A percentile compares a stretch with the other conserved stretches of the same genome.
Conservation (phyloP, 306 rosid species). For the Abrus precatorius region DNA sequence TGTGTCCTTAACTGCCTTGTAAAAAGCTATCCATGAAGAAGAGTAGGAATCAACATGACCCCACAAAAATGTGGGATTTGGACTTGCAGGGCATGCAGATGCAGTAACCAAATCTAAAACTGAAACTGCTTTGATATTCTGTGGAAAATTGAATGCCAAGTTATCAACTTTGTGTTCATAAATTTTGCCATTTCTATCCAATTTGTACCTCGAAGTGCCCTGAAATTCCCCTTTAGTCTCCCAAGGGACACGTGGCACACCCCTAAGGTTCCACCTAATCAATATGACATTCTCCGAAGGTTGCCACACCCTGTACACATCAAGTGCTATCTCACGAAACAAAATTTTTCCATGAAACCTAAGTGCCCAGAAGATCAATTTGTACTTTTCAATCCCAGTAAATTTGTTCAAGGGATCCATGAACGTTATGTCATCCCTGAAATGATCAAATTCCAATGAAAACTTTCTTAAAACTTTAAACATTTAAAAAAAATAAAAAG, state of each 20-base stretch:
- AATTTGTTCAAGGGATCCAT: slow-evolving; percentile 87
- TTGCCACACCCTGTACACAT: slow-evolving; percentile 89
- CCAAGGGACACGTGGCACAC: slow-evolving; percentile 96
- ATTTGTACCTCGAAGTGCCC: slow-evolving; percentile 88
- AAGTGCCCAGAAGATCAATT: slow-evolving; percentile 93
- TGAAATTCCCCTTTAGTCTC: slow-evolving; percentile 90
- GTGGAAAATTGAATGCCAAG: slow-evolving; percentile 91
- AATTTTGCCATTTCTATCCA: slow-evolving; percentile 87
- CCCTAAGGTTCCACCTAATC: slow-evolving; percentile 91
- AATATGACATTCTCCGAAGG: slow-evolving; percentile 89
- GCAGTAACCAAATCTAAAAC: slow-evolving; percentile 89
- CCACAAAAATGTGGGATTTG: slow-evolving; percentile 89
- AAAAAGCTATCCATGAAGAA: slow-evolving; percentile 85
- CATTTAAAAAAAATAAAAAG: not conserved
- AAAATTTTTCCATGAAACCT: slow-evolving; percentile 85
- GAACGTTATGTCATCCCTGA: slow-evolving; percentile 92
- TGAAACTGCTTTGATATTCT: slow-evolving; percentile 68
- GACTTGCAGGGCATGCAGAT: slow-evolving; percentile 85
- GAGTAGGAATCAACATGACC: slow-evolving; percentile 65
- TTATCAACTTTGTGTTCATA: slow-evolving; percentile 94
- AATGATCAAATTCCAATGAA: slow-evolving; percentile 46
- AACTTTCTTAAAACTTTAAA: not conserved
- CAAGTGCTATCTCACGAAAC: slow-evolving; percentile 85
- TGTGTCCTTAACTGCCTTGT: slow-evolving; percentile 73
- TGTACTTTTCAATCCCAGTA: slow-evolving; percentile 86